Conservation (phyloP, 2,329 filamentous ascomycete species). For the Capronia coronata region DNA sequence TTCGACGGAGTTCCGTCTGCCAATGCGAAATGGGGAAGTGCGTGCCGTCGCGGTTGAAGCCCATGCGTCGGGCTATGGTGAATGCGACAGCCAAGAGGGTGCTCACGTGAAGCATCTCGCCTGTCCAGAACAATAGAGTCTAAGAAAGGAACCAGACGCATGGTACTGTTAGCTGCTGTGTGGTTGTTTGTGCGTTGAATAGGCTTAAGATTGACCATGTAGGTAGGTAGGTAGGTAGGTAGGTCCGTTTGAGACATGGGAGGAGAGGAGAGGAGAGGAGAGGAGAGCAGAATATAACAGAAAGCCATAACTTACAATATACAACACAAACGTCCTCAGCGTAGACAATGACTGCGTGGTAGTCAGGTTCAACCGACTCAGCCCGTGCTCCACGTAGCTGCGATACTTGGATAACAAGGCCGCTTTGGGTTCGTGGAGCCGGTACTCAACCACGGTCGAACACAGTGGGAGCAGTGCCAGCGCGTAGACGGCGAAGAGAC, state of each 20-base stretch:
- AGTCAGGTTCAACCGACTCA: constrained; percentile 9
- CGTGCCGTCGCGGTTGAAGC: constrained; percentile 43
- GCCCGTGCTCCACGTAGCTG: constrained; percentile 3
- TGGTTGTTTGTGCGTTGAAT: too few species aligned
- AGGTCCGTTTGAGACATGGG: too few species aligned
- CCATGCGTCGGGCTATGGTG: constrained; percentile 29
- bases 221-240: too few species aligned
- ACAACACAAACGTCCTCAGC: constrained; percentile 8
- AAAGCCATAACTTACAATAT: constrained; percentile 9
- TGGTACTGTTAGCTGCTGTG: too few species aligned
- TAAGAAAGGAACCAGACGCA: neutral
- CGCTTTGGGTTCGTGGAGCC: constrained; percentile 7
- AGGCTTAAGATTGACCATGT: too few species aligned
- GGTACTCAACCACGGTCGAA: constrained; percentile 5
- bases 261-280: too few species aligned
- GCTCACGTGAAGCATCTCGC: constrained; percentile 9
- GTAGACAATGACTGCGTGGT: constrained; percentile 10
- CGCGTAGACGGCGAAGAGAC: constrained; percentile 7
- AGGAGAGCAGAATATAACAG: too few species aligned
- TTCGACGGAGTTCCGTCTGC: constrained; percentile 35
- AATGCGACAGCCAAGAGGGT: constrained; percentile 5
- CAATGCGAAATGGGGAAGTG: constrained; percentile 49
- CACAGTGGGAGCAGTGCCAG: constrained; percentile 7
- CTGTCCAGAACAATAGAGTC: constrained; percentile 10
- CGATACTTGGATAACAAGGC: constrained; percentile 5